A percentile compares a stretch with the other conserved stretches of the same genome.
Conservation (phyloP, 2,329 filamentous ascomycete genomes). For the Scopulariopsis brevicaulis region DNA sequence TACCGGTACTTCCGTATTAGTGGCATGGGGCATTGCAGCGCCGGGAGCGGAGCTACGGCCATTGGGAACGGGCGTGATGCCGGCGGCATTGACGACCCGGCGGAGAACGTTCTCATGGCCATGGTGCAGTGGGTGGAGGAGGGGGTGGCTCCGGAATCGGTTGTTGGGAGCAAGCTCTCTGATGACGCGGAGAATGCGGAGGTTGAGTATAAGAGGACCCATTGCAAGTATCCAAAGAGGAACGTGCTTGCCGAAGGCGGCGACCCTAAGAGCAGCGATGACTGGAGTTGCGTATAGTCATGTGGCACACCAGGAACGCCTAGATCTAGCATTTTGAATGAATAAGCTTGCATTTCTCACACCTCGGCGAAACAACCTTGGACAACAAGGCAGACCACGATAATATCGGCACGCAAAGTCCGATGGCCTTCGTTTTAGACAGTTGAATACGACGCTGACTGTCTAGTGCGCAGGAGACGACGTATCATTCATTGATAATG, state of each 20-base stretch:
- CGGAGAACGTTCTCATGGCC: slow-evolving; percentile 21
- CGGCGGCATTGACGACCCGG: slow-evolving; percentile 20
- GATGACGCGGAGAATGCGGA: not conserved
- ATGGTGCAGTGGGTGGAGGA: slow-evolving; percentile 25
- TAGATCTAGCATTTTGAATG: no score
- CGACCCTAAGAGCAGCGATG: not conserved
- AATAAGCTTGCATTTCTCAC: no score
- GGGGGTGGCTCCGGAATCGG: slow-evolving; percentile 10
- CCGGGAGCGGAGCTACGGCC: slow-evolving; percentile 26
- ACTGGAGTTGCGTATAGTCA: not conserved
- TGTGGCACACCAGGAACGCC: no score
- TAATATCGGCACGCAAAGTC: no score
- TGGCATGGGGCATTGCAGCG: slow-evolving; percentile 36
- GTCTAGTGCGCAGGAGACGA: no score
- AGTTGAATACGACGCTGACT: no score
- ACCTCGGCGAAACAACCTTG: no score
- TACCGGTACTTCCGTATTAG: slow-evolving; percentile 38
- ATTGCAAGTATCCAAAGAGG: not conserved
- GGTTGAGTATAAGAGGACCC: not conserved
- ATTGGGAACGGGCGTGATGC: slow-evolving; percentile 19
- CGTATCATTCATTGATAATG: no score
- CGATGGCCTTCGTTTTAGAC: no score
- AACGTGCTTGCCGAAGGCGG: not conserved
- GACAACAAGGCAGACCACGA: no score
- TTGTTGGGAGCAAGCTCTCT: slow-evolving; percentile 13